A percentile compares a stretch with the other conserved stretches of the same genome.
These are phyloP conservation scores for Botrytis porri DNA, from an alignment of 2,329 filamentous ascomycete genomes.

Conservation along the genomic window DNA sequence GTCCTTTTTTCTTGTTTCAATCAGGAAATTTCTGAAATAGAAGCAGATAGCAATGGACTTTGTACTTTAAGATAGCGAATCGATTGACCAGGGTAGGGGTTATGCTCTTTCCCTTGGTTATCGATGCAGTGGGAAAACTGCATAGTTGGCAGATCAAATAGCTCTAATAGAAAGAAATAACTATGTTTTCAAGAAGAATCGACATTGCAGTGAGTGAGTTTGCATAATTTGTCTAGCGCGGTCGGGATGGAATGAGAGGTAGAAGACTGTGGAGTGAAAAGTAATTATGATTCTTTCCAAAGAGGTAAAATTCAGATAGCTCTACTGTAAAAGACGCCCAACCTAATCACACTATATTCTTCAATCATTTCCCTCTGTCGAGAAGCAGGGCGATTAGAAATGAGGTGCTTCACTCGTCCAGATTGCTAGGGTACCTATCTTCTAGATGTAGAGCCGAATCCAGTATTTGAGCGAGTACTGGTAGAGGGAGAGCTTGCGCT, in stretches of 20 bases:
- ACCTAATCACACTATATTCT: not conserved
- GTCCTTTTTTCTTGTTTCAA: not conserved
- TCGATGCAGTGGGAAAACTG: conserved; percentile 2
- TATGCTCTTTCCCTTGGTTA: conserved; percentile 11
- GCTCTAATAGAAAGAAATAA: conserved; percentile 19
- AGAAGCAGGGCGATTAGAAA: not conserved
- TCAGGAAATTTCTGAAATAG: not conserved
- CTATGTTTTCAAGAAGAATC: not conserved
- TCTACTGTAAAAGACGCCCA: not conserved
- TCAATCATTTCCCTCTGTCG: no score
- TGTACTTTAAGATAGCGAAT: conserved; percentile 12
- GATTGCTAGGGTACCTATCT: conserved; percentile 42
- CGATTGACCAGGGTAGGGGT: not conserved
- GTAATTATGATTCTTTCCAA: not conserved
- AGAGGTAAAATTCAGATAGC: not conserved
- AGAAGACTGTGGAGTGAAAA: not conserved
- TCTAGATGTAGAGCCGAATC: conserved; percentile 67
- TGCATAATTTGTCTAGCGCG: not conserved
- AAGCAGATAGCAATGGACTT: conserved; percentile 7
- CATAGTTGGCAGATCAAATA: conserved; percentile 3
- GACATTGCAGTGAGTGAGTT: not conserved
- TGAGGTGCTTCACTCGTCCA: not conserved
- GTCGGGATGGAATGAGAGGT: not conserved
- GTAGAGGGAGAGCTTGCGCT: conserved; percentile 36
- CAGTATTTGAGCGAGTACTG: conserved; percentile 61